Evolutionary conservation across 768 basidiomycete genomes (phyloP), one percentile per base, ranked within the genome.

Genomic region (Phanerodontia chrysosporium): DNA sequence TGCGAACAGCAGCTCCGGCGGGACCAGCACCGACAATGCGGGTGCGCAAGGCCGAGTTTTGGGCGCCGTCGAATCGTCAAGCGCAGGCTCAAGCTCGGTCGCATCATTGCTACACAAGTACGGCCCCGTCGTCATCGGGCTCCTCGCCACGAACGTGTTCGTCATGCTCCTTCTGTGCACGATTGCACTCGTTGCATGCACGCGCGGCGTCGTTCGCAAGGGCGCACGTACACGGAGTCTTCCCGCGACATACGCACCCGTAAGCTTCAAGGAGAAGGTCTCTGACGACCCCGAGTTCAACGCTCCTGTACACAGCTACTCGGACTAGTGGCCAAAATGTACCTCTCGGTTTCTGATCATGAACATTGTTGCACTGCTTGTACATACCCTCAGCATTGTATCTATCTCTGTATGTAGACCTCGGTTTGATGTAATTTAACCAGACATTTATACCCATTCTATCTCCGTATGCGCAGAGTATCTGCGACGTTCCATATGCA

Each of bases 101-200:
- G 25, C n/a, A 6, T 57, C 62, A 10, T 29, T 62, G 13, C 13
- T 66, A n/a, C 58, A 62, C 45, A 49, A 61, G 60, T 63, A 66
- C 46, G 63, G 65, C 52, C 63, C 61, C 7, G 49, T 64, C 21
- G 35, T 66, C n/a, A 51, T 66, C 30, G 65, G 63, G n/a, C 53
- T 66, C 16, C 55, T 66, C 4, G 51, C 51, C 2, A 63, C 63
- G 2, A 61, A 61, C 49, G n/a, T 53, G 24, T 30, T 51, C 59
- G 54, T 61, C 28, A 45, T 54, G 25, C 2, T 56, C 30, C 36
- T 57, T 25, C 59, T 61, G 13, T 51, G 46, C 49, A 28, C 57
- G 24, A 57, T 53, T 21, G 55, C 46, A 2, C 44, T 61, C 12
- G 35, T 53, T 16, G 53, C 29, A 13, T 61, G 59, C 51, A 51